Base-by-base conservation (phyloP, 2,329 filamentous ascomycete genomes). In the Tolypocladium tundrense region DNA sequence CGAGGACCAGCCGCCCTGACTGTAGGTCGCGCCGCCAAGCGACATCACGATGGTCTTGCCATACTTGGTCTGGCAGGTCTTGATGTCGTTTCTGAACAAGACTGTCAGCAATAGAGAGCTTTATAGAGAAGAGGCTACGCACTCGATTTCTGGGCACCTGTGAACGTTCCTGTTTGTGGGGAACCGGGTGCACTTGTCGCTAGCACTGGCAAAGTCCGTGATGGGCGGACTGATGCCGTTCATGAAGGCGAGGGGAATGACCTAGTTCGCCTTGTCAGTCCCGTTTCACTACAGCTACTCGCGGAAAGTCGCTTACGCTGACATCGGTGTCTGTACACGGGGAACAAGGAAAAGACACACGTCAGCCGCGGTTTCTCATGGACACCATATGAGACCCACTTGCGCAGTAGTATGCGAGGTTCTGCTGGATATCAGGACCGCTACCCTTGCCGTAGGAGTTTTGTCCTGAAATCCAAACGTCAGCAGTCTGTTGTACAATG, bases 1-100 rank as follows among this genome's bases (percentile, higher is more conserved):
- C 21, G 77, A 80, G 42, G 71, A 66, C 73, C 89, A 89, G 33
- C 86, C 86, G 39, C 84, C 86, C 68, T 89, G 85, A 21, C 75
- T 83, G 69, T 89, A 88, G 1, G 85, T 86, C 2, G 83, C 83
- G 40, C 88, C 88, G 24, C 87, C 88, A 52, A 91, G 77, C 3
- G 88, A 90, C 11, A 91, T 76, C 51, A 90, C 69, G 63, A 91
- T 85, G 1, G 86, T 89, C 72, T 91, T 91, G 61, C 81, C 80
- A 60, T 83, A 73, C 5, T 69, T 72, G 14, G 71, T 64, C 69
- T 91, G 88, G 71, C 88, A 92, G 13, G 77, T 66, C 59, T 74
- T 70, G 63, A 83, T 83, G 60, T 83, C 80, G 51, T 70, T 72
- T 62, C 76, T 78, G 53, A 37, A 37, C n/a, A 21, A 21, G 21